Evolutionary conservation across 768 basidiomycete genomes (phyloP), one percentile per base, ranked within the genome.

Genomic region (Suillus subluteus): DNA sequence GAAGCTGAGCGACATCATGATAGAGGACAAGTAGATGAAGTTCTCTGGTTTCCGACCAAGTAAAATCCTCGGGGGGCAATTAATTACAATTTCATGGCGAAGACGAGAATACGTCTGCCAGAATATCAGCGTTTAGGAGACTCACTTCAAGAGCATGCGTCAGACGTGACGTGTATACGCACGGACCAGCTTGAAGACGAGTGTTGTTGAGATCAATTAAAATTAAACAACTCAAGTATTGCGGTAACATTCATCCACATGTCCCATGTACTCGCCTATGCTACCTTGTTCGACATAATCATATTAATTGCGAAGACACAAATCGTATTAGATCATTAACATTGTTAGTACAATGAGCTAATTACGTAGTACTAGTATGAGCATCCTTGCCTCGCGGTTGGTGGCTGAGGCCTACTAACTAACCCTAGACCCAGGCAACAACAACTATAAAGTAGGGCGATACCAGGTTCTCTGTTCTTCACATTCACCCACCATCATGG

Each of bases 401-500:
- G 52, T 54, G 52, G 52, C 52, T 48, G 48, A 23, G n/a, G 48
- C 48, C 12, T n/a, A n/a, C n/a, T 23, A 23, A 48, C 12, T 6
- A n/a, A 46, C 21, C 46, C 48, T 52, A 52, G 15, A 52, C 50
- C 50, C 12, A 48, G 48, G 52, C 16, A 18, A 18, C 30, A 18
- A 16, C 9, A 18, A 55, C 54, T 55, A 55, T 55, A 55, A 55
- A 55, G 30, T 16, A 2, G 32, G 35, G 7, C 37, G 56, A 38
- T 38, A 23, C 37, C 37, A 38, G n/a, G 35, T 58, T 38, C 58
- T 18, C n/a, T 40, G 58, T 40, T 26, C 58, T 55, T 55, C 18
- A 40, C 38, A 16, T 55, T 40, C 40, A 41, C 18, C 58, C 40
- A 59, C 40, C 26, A 59, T 21, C 58, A 59, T 59, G 58, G 23